Conservation (phyloP, 768 basidiomycete genomes). For the Amylocystis lapponica region DNA sequence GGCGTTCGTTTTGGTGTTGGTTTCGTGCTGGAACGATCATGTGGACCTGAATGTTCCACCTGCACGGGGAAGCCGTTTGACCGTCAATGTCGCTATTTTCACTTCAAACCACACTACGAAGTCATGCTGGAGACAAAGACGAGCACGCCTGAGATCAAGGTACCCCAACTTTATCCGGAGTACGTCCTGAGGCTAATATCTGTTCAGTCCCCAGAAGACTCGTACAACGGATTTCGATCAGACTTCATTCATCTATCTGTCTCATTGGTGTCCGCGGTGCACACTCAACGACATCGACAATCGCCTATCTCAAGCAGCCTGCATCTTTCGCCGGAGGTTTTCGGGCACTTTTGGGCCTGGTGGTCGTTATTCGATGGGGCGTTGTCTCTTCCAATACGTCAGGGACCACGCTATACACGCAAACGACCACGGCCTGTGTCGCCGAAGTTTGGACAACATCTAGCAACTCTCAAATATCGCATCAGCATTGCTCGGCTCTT, state of each 20-base stretch:
- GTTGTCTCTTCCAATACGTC: conserved; percentile 78
- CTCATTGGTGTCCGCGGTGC: conserved; percentile 68
- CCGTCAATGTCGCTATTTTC: conserved; percentile 73
- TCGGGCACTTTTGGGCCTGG: conserved; percentile 91
- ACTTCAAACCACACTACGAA: conserved; percentile 75
- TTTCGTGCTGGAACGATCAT: conserved; percentile 76
- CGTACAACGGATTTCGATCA: conserved; percentile 84
- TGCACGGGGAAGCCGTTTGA: conserved; percentile 63
- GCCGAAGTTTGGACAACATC: conserved; percentile 82
- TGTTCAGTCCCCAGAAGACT: conserved; percentile 51
- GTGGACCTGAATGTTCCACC: conserved; percentile 56
- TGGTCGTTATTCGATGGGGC: conserved; percentile 78
- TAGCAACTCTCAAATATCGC: conserved; percentile 90
- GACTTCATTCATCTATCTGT: conserved; percentile 91
- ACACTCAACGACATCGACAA: conserved; percentile 22
- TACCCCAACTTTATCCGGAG: conserved; percentile 19
- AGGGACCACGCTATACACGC: conserved; percentile 75
- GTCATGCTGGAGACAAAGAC: conserved; percentile 56
- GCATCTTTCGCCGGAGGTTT: conserved; percentile 80
- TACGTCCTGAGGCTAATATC: conserved; percentile 7
- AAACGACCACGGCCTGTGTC: conserved; percentile 61
- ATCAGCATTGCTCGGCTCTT: conserved; percentile 72
- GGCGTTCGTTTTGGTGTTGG: conserved; percentile 88
- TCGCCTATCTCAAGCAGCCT: conserved; percentile 54
- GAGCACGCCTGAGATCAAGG: conserved; percentile 39